Conservation (phyloP, 371 early-diverging fungal species). For the Smittium mucronatum region DNA sequence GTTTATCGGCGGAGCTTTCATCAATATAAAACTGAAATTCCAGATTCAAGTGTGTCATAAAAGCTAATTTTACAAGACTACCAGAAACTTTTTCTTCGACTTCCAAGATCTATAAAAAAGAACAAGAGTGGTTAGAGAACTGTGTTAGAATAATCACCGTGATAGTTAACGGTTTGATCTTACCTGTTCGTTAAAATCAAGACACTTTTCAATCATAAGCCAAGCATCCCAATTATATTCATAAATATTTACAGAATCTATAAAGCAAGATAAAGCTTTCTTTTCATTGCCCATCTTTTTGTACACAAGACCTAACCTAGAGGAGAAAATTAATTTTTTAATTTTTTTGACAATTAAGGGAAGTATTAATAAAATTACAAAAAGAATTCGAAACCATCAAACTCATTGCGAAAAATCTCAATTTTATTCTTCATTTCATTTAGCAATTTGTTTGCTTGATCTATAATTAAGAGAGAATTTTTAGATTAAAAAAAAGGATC, state of each 20-base stretch:
- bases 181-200: conserved; percentile 20
- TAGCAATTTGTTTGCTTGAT: conserved; percentile 8
- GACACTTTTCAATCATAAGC: conserved; percentile 51
- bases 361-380: background rate
- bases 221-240: conserved; percentile 89
- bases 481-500: background rate
- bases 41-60: conserved; percentile 39
- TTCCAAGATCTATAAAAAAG: conserved; percentile 22
- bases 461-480: conserved; percentile 10
- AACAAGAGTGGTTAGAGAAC: background rate
- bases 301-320: conserved; percentile 8
- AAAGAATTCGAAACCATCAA: background rate
- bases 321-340: background rate
- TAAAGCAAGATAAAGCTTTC: conserved; percentile 42
- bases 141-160: background rate
- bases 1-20: conserved; percentile 1
- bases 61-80: conserved; percentile 46
- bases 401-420: background rate
- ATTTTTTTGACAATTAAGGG: background rate
- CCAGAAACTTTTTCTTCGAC: conserved; percentile 13
- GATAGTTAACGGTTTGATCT: background rate
- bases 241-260: conserved; percentile 51
- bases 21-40: conserved; percentile 29
- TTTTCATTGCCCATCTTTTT: conserved; percentile 19
- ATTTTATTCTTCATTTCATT: conserved; percentile 1